Base-by-base conservation (phyloP, 2,329 filamentous ascomycete species). In the Raffaelea deltoideospora region DNA sequence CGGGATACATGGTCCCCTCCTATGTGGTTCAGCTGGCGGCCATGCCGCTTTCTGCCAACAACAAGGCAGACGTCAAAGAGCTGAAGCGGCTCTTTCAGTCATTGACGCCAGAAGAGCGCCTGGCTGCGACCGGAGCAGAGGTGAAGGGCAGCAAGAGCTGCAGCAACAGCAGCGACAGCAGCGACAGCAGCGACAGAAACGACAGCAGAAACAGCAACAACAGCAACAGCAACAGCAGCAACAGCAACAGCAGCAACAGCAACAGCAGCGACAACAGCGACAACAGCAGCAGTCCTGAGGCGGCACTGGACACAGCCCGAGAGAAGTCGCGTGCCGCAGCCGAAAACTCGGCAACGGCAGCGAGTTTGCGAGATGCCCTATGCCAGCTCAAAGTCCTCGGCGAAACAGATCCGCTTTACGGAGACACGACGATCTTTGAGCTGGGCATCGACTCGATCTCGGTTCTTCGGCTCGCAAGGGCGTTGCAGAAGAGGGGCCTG, bases 1-100 rank as follows among this genome's bases (percentile, higher is more conserved):
- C 87, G 0, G 70, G 68, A 0, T 95, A 95, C 53, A 95, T 95
- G 87, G 72, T 95, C 2, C 88, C 87, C 1, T 87, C 84, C 0
- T 83, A 90, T 49, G 75, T 92, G 40, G 61, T 94, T 19, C 70
- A 69, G 4, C 58, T 94, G 8, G 67, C 75, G 0, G 65, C 61
- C 8, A 75, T 95, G 37, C 87, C 87, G 0, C 63, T 95, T 0
- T 92, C 84, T 1, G 63, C 81, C 7, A 95, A 94, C 53, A 94
- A 94, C 56, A 95, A 95, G 52, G 79, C 80, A 0, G 86, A 95
- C 48, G 65, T 67, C 7, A 88, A 80, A 48, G 63, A 65, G 26
- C 57, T 95, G 3, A 77, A 70, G 39, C 55, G 58, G 1, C 56
- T 92, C 1, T 94, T 88, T 48, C 56, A 68, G 10, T 57, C 60